A percentile compares a stretch with the other conserved stretches of the same genome.
phyloP scores from a whole-genome alignment of 768 basidiomycete species.

The Auriculariales sp. region DNA sequence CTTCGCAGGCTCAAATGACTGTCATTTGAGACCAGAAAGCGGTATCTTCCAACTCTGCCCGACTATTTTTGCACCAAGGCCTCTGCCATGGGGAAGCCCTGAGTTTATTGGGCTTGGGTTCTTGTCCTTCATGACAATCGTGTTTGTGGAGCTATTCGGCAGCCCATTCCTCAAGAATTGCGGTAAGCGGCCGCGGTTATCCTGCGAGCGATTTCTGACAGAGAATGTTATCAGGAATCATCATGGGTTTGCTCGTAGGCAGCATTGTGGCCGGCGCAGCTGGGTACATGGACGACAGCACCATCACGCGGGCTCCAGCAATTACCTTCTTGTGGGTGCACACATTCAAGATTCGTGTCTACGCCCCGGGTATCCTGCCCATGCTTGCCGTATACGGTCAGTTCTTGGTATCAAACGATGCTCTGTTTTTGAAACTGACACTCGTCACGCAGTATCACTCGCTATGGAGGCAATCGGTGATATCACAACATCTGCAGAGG shows the following conservation, averaged over 20 bases:
- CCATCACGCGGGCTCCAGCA: constrained; percentile 50
- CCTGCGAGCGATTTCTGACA: background rate
- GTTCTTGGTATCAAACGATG: constrained; percentile 21
- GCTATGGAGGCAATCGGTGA: constrained; percentile 82
- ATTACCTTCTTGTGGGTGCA: constrained; percentile 81
- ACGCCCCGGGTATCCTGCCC: constrained; percentile 52
- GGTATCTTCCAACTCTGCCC: constrained; percentile 66
- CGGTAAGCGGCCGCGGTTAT: constrained; percentile 5
- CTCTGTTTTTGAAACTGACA: background rate
- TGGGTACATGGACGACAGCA: constrained; percentile 59
- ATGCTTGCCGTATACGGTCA: constrained; percentile 46
- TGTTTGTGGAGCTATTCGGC: constrained; percentile 70
- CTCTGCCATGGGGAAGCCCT: constrained; percentile 69
- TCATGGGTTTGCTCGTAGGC: constrained; percentile 60
- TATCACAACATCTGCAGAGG: constrained; percentile 70
- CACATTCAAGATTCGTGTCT: constrained; percentile 61
- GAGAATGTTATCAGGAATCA: constrained; percentile 56
- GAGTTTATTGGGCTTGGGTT: constrained; percentile 82
- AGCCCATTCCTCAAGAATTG: constrained; percentile 76
- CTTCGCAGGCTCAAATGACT: constrained; percentile 69
- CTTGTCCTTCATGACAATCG: constrained; percentile 61
- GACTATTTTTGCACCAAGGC: constrained; percentile 49
- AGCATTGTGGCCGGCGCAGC: constrained; percentile 70
- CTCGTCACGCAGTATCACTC: constrained; percentile 36
- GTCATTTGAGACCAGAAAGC: constrained; percentile 39